Evolutionary conservation across 495 filamentous ascomycete genomes (phyloP).

Genomic region (Penicillium cataractarum): DNA sequence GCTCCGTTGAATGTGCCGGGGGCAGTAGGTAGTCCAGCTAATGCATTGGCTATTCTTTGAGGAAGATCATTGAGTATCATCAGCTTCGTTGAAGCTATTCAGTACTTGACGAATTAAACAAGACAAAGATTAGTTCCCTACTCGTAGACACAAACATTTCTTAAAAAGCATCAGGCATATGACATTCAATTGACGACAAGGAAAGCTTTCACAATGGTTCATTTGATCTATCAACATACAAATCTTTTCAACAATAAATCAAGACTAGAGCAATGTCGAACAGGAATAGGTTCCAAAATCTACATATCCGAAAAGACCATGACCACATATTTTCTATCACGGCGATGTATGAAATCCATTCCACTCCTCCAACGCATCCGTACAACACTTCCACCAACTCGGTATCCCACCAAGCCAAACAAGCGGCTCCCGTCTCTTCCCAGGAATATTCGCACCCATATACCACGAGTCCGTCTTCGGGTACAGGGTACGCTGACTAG

Average conservation of each 20-base stretch:
- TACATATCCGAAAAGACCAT: background rate
- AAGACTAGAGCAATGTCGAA: no score
- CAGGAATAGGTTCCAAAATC: no score
- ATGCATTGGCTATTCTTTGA: slow-evolving; percentile 42
- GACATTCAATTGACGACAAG: no score
- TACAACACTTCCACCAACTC: slow-evolving; percentile 25
- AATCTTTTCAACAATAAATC: no score
- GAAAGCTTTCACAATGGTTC: no score
- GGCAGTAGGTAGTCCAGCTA: slow-evolving; percentile 43
- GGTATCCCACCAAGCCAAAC: slow-evolving; percentile 48
- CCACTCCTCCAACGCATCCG: slow-evolving; percentile 23
- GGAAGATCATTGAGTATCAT: background rate
- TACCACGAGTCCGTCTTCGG: slow-evolving; percentile 44
- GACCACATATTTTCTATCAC: slow-evolving; percentile 12
- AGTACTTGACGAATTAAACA: no score
- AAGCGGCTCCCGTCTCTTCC: slow-evolving; percentile 43
- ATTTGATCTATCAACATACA: no score
- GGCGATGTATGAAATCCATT: slow-evolving; percentile 17
- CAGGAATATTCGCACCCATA: slow-evolving; percentile 50
- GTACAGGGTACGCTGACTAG: slow-evolving; percentile 35
- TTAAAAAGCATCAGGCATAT: no score
- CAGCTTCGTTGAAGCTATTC: no score
- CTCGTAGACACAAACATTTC: no score
- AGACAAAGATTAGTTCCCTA: no score
- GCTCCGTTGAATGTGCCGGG: slow-evolving; percentile 51